Conservation (phyloP, 2,329 filamentous ascomycete genomes). For the Colletotrichum paranaense region DNA sequence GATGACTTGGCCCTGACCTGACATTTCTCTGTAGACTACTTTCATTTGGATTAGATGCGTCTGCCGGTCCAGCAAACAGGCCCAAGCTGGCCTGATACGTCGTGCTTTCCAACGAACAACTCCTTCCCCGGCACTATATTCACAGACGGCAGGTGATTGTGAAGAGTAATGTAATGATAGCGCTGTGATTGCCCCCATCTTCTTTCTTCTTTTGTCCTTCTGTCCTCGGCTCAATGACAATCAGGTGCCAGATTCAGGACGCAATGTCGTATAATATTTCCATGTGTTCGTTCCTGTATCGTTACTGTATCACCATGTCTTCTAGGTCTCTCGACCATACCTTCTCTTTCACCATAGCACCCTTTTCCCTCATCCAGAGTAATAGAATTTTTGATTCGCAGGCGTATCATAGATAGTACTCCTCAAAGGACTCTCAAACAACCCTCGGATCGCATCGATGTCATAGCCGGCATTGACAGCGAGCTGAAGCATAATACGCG, state of each 20-base stretch:
- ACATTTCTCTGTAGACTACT: slow-evolving; percentile 15
- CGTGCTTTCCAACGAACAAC: background rate
- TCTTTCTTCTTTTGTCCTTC: too few relatives aligned
- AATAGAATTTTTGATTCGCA: slow-evolving; percentile 17
- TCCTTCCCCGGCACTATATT: background rate
- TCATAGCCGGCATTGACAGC: slow-evolving; percentile 43
- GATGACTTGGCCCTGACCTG: slow-evolving; percentile 15
- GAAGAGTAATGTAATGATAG: background rate
- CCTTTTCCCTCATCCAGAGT: background rate
- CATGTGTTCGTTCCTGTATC: background rate
- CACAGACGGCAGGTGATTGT: background rate
- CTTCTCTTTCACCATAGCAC: too few relatives aligned
- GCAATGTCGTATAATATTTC: background rate
- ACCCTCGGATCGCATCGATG: slow-evolving; percentile 42
- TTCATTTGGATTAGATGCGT: slow-evolving; percentile 17
- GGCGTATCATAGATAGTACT: background rate
- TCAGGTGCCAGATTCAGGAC: too few relatives aligned
- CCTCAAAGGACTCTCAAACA: slow-evolving; percentile 45
- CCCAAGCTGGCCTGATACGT: background rate
- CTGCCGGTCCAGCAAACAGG: background rate
- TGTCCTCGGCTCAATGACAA: too few relatives aligned
- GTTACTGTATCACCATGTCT: background rate
- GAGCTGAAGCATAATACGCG: slow-evolving; percentile 46
- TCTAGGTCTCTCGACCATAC: background rate
- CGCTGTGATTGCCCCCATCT: background rate